phyloP scores from a whole-genome alignment of 148 eudicot genomes.

The Bassia scoparia region DNA sequence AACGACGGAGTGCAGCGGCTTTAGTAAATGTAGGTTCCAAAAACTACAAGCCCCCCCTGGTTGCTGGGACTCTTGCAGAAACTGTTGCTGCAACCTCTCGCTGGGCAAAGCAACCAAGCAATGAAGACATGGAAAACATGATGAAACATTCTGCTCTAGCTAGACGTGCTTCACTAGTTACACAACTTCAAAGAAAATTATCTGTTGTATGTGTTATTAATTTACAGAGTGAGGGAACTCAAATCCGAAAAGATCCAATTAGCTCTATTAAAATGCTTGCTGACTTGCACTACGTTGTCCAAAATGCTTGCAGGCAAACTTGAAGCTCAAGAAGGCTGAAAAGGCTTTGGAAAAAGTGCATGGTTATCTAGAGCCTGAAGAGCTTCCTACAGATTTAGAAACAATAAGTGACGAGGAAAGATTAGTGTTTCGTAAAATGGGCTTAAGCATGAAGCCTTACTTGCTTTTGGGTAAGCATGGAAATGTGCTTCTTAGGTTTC shows the following conservation, averaged over 20 bases:
- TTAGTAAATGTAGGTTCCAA: conserved; percentile 35
- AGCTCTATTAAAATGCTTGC: background rate
- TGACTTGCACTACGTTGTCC: conserved; percentile 1
- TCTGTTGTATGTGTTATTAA: conserved; percentile 54
- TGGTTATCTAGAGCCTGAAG: conserved; percentile 55
- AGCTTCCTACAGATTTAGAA: conserved; percentile 85
- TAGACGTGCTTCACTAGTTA: conserved; percentile 78
- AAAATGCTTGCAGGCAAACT: conserved; percentile 55
- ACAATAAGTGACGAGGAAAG: conserved; percentile 83
- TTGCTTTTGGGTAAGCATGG: conserved; percentile 59
- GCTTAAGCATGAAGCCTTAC: conserved; percentile 93
- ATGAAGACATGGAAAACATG: conserved; percentile 62
- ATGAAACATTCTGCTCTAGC: conserved; percentile 61
- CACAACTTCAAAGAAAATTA: conserved; percentile 58
- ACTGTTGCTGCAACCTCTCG: conserved; percentile 85
- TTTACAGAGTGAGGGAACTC: background rate
- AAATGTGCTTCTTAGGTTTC: conserved; percentile 10
- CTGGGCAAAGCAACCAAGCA: conserved; percentile 65
- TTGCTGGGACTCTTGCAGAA: conserved; percentile 95
- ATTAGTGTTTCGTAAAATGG: conserved; percentile 77
- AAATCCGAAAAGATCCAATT: background rate
- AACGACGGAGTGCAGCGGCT: conserved; percentile 44
- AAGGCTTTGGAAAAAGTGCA: conserved; percentile 71
- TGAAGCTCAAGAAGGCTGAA: conserved; percentile 71
- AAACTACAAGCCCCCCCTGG: conserved; percentile 40